Evolutionary conservation across 2,329 filamentous ascomycete genomes (phyloP).

Genomic region (Apiospora saccharicola): DNA sequence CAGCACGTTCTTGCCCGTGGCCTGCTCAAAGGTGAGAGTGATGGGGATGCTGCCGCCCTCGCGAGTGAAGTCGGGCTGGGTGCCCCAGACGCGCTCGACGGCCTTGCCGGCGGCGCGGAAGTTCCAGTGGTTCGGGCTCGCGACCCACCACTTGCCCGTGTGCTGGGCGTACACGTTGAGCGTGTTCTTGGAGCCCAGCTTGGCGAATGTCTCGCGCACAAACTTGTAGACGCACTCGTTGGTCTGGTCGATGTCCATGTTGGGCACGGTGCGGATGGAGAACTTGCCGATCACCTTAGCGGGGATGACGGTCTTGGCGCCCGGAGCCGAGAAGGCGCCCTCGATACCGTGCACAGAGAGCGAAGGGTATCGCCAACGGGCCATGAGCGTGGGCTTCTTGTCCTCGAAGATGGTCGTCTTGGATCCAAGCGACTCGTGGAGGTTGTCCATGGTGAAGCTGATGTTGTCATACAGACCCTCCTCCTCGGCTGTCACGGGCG

Average conservation of each 20-base stretch:
- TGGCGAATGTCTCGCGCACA: constrained; percentile 83
- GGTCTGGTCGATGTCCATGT: constrained; percentile 94
- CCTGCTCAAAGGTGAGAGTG: constrained; percentile 95
- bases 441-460: constrained; percentile 93
- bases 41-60: constrained; percentile 98
- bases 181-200: constrained; percentile 91
- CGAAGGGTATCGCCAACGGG: constrained; percentile 92
- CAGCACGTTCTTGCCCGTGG: constrained; percentile 96
- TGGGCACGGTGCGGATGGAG: constrained; percentile 94
- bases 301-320: constrained; percentile 98
- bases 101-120: constrained; percentile 94
- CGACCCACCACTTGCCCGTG: constrained; percentile 98
- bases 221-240: constrained; percentile 86
- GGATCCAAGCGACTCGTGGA: constrained; percentile 90
- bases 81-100: constrained; percentile 93
- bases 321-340: constrained; percentile 90
- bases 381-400: constrained; percentile 94
- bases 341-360: constrained; percentile 94
- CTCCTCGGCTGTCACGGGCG: constrained; percentile 85
- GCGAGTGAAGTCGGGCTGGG: constrained; percentile 92
- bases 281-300: constrained; percentile 99
- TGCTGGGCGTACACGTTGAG: constrained; percentile 84
- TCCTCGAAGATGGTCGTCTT: constrained; percentile 85
- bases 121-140: constrained; percentile 98
- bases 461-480: constrained; percentile 87